These are phyloP conservation scores for Talaromyces sp. DNA, from an alignment of 2,329 filamentous ascomycete species.

Conservation along the genomic window DNA sequence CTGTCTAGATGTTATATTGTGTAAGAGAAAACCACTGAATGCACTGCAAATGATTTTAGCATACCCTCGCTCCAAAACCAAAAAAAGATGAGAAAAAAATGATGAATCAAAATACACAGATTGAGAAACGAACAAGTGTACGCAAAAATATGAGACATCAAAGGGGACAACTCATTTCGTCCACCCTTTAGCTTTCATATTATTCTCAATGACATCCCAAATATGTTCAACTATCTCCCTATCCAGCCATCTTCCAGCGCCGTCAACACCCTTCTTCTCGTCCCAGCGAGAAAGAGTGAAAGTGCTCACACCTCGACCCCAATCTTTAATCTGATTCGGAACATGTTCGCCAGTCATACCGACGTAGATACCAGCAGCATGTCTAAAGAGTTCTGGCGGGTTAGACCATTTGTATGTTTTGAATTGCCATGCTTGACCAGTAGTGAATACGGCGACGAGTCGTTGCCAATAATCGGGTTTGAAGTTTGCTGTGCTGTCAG, in stretches of 20 bases:
- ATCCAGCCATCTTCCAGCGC: conserved; percentile 68
- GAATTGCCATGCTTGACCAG: conserved; percentile 97
- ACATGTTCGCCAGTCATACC: conserved; percentile 83
- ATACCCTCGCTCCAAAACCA: conserved; percentile 19
- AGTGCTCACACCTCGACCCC: conserved; percentile 79
- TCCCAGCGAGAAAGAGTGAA: conserved; percentile 83
- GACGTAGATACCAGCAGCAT: conserved; percentile 82
- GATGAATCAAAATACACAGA: conserved; percentile 1
- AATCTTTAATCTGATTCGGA: conserved; percentile 73
- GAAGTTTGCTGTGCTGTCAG: conserved; percentile 90
- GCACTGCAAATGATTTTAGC: conserved; percentile 1
- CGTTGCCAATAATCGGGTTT: conserved; percentile 97
- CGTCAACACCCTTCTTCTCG: conserved; percentile 41
- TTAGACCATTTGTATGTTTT: conserved; percentile 96
- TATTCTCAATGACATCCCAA: conserved; percentile 83
- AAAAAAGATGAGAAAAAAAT: conserved; percentile 8
- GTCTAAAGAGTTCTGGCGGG: conserved; percentile 82
- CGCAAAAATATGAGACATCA: background rate
- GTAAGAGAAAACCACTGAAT: conserved; percentile 7
- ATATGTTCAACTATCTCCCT: conserved; percentile 89
- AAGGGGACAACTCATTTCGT: conserved; percentile 22
- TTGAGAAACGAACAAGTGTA: background rate
- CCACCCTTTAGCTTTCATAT: conserved; percentile 86
- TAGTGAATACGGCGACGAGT: conserved; percentile 95
- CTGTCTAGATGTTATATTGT: background rate